These are phyloP conservation scores for Andrographis paniculata DNA, from an alignment of 305 asterid species.

Conservation along the genomic window DNA sequence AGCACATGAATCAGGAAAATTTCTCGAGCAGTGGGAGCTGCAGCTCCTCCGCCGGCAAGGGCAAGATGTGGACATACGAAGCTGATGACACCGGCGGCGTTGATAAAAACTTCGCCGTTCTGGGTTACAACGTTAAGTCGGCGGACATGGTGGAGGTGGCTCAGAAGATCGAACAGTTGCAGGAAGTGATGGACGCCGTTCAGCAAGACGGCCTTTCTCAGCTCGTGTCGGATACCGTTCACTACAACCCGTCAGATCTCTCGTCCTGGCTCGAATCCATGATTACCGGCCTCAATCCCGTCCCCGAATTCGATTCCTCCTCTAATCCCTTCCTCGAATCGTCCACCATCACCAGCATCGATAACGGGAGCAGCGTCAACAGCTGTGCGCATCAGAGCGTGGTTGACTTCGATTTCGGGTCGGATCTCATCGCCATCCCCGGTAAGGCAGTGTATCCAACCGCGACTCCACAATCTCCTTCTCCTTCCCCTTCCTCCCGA, in stretches of 20 bases:
- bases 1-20: slow-evolving; percentile 21
- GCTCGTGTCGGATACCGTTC: slow-evolving; percentile 49
- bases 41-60: slow-evolving; percentile 24
- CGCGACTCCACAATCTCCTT: slow-evolving; percentile 18
- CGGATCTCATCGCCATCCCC: slow-evolving; percentile 75
- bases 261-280: slow-evolving; percentile 72
- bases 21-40: slow-evolving; percentile 34
- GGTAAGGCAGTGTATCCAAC: slow-evolving; percentile 69
- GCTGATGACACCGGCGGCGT: slow-evolving; percentile 31
- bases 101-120: slow-evolving; percentile 55
- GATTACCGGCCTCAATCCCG: slow-evolving; percentile 53
- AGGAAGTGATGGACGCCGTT: slow-evolving; percentile 39
- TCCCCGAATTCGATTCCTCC: slow-evolving; percentile 29
- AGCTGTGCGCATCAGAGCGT: slow-evolving; percentile 18
- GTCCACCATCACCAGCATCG: slow-evolving; percentile 23
- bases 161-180: slow-evolving; percentile 57
- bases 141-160: slow-evolving; percentile 74
- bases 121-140: slow-evolving; percentile 57
- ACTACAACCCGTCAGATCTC: slow-evolving; percentile 82
- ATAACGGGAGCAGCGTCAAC: slow-evolving; percentile 17
- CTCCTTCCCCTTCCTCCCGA: too few relatives aligned
- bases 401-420: slow-evolving; percentile 48
- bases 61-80: slow-evolving; percentile 47
- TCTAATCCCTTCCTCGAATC: slow-evolving; percentile 39
- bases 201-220: slow-evolving; percentile 38